Base-by-base conservation (phyloP, 768 basidiomycete genomes). In the Hemileccinum rubropunctum region DNA sequence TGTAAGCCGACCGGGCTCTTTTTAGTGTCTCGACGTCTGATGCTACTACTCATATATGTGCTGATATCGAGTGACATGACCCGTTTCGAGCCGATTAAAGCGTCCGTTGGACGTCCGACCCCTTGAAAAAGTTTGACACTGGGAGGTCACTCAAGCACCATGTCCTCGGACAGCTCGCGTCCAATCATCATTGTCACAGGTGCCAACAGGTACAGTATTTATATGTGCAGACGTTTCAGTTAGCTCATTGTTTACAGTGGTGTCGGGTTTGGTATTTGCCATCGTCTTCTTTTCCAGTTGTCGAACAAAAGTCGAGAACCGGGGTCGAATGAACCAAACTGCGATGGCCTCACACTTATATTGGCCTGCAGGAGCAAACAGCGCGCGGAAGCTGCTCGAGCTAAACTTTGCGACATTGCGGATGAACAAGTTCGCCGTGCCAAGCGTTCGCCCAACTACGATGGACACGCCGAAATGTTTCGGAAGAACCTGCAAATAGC, bases 231-330 rank as follows among this genome's bases (percentile, higher is more conserved):
- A 34, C 7, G 41, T 35, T 27, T 49, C 50, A 41, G 14, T n/a
- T 14, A 38, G 20, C 55, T 54, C 53, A 23, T 59, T 86, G 82
- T 42, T 50, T 49, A 3, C 63, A 93, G 91, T 34, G 91, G 91
- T 48, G 76, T 94, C 15, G 91, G 91, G 14, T 88, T 86, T 63
- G 89, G 88, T 12, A 85, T 88, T 38, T 91, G 89, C 70, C 81
- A 85, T 53, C 84, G 91, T 41, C 76, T 94, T 7, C 74, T 94
- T 39, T 67, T 74, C 56, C 84, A 91, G 58, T 71, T 92, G 15
- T 79, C 79, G n/a, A 71, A 73, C 36, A 60, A 64, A 13, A 62
- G 61, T 49, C 79, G 80, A 6, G 68, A 75, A 12, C 17, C 42
- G 13, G 42, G 43, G 30, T 51, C 57, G 40, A 51, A 51, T 21